Evolutionary conservation across 768 basidiomycete genomes (phyloP), one percentile per base, ranked within the genome.

Genomic region (Strobilomyces dryophilus): DNA sequence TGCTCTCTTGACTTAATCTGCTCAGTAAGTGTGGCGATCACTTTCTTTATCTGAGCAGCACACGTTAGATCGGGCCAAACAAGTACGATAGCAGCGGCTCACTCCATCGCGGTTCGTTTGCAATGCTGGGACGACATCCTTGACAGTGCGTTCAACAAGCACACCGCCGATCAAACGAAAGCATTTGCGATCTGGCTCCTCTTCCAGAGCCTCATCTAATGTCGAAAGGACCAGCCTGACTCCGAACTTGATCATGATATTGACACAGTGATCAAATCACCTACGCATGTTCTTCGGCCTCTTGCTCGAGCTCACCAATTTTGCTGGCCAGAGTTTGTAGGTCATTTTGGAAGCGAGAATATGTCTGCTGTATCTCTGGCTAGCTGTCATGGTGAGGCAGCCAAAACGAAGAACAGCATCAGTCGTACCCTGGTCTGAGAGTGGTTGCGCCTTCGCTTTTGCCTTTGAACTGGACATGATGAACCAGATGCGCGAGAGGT

Each of bases 111-210:
- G 77, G 63, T 94, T 98, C n/a, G 86, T 91, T 69, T 90, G 82
- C 41, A 99, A 73, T 27, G 88, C 84, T 35, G 97, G 95, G 35
- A 90, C 85, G 46, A 98, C 92, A 60, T 98, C 95, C 66, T 88
- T 85, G 43, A 98, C 97, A 2, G 95, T 98, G 44, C 95, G 80
- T 68, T 98, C 94, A 27, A 98, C 95, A 15, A 99, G 79, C 7
- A 97, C 87, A 27, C 95, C 95, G 6, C 97, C 97, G 58, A 99
- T 89, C 60, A 98, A 78, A 49, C 95, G 85, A 74, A 98, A 99
- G 72, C 97, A 98, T 74, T 92, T 94, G 52, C 97, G 85, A 70
- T 85, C 80, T 17, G 95, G 94, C 53, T 95, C 89, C 53, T 84
- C 81, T n/a, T 75, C 76, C 36, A 92, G 73, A 10, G 85, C 84